Base-by-base conservation (phyloP, 2,329 filamentous ascomycete species). In the Trichoderma koningii region DNA sequence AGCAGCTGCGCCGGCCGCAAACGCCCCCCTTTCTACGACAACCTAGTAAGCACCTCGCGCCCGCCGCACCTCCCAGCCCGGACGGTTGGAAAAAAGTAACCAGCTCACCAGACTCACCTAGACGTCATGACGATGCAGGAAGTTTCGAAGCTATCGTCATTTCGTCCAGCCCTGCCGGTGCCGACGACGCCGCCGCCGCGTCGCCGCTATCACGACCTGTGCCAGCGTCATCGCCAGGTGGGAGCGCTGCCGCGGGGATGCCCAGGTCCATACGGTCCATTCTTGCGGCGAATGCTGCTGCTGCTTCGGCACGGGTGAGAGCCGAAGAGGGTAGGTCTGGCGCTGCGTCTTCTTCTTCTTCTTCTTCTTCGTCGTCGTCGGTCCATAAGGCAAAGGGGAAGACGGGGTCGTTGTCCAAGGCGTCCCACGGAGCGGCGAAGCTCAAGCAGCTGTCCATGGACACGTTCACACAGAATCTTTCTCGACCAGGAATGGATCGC, bases 21-120 rank as follows among this genome's bases (percentile, higher is more conserved):
- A 63, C 60, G n/a, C 66, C 69, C 44, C 70, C 74, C 21, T 70
- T 69, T 23, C 70, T 70, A 28, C 64, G 71, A 68, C 68, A 71
- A 65, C 65, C 71, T 70, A 78, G 76, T 78, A 78, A 78, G 76
- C 75, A 75, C 71, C 66, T 73, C 69, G 66, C 66, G 70, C 68
- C 69, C 66, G 69, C 68, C 66, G 68, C 69, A 53, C 66, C 67
- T 48, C 68, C 68, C 62, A 71, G 60, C 59, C 68, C 70, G 66
- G 67, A 67, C 63, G 67, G 68, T 64, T 78, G 79, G 77, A 76
- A 75, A 64, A 76, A 75, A 64, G 75, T 77, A 69, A 73, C 73
- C 69, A 74, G 77, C 80, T 82, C 78, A 81, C 80, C 77, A 71
- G 67, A 69, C 64, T 70, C 72, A 68, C 77, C 78, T 76, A 82